Evolutionary conservation across 768 basidiomycete species (phyloP).

Genomic region (Sporobolomyces phaffii): DNA sequence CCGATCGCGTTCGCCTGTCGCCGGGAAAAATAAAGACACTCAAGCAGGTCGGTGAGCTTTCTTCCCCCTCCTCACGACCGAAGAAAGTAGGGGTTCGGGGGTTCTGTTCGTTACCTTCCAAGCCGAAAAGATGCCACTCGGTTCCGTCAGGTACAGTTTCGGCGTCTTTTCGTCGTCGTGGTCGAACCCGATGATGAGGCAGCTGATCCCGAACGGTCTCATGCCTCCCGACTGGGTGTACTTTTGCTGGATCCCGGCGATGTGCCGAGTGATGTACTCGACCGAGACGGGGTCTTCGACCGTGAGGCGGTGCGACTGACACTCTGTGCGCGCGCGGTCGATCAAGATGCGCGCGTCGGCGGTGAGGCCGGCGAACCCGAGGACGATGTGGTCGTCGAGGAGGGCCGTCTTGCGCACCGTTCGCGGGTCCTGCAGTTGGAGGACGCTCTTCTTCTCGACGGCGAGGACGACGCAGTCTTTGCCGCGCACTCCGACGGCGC

Average conservation of each 20-base stretch:
- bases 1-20: slow-evolving; percentile 91
- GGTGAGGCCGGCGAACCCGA: slow-evolving; percentile 95
- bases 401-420: slow-evolving; percentile 97
- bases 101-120: slow-evolving; percentile 99
- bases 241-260: slow-evolving; percentile 98
- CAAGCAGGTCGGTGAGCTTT: not conserved
- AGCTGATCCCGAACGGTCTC: slow-evolving; percentile 94
- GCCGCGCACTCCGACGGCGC: slow-evolving; percentile 93
- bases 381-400: slow-evolving; percentile 94
- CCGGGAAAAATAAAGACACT: not conserved
- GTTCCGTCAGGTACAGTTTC: slow-evolving; percentile 91
- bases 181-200: slow-evolving; percentile 93
- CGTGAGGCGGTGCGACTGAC: slow-evolving; percentile 91
- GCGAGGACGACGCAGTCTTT: slow-evolving; percentile 91
- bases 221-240: slow-evolving; percentile 99
- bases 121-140: slow-evolving; percentile 92
- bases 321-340: slow-evolving; percentile 95
- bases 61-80: too few species aligned
- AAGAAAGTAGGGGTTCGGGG: not conserved
- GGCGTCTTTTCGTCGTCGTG: slow-evolving; percentile 74
- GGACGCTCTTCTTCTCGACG: slow-evolving; percentile 96
- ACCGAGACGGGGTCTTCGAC: slow-evolving; percentile 98
- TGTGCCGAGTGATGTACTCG: slow-evolving; percentile 95
- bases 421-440: slow-evolving; percentile 95
- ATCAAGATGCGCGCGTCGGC: slow-evolving; percentile 96